Percentiles rank a stretch among this genome's conserved stretches.
Evolutionary conservation across 176 grass and related monocot genomes (phyloP).

Genomic region (Oryza meyeriana): DNA sequence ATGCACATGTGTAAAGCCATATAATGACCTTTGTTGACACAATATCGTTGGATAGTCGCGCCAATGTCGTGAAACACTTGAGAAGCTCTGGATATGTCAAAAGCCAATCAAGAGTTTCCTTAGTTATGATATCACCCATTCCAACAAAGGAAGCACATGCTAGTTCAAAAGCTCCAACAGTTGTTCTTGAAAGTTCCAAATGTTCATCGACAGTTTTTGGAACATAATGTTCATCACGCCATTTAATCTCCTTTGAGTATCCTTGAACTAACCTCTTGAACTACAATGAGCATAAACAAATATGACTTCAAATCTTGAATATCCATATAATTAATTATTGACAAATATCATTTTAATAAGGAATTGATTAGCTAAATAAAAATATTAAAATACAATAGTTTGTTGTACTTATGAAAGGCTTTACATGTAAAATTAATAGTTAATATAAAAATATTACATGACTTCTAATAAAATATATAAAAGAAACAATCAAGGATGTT

Average conservation of each 20-base stretch:
- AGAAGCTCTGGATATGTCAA: conserved; percentile 22
- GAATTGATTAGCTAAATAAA: no score
- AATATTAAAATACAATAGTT: no score
- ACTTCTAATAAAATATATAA: no score
- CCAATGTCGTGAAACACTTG: neutral
- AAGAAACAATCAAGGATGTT: no score
- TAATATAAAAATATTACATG: no score
- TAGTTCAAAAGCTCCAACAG: neutral
- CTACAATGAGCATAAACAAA: neutral
- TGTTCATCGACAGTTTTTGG: conserved; percentile 35
- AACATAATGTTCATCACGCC: conserved; percentile 6
- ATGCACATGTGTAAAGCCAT: neutral
- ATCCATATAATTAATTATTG: no score
- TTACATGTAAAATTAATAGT: no score
- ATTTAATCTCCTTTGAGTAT: conserved; percentile 17
- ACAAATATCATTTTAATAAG: no score
- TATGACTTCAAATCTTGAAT: neutral
- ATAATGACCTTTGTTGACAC: conserved; percentile 22
- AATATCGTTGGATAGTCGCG: conserved; percentile 24
- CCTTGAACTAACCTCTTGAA: conserved; percentile 1
- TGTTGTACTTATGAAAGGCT: no score
- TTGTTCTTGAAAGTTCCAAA: neutral
- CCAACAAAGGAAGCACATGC: conserved; percentile 28
- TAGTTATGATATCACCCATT: conserved; percentile 23
- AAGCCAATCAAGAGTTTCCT: conserved; percentile 27